phyloP scores from a whole-genome alignment of 2,329 filamentous ascomycete genomes.

The Colletotrichum tabaci region DNA sequence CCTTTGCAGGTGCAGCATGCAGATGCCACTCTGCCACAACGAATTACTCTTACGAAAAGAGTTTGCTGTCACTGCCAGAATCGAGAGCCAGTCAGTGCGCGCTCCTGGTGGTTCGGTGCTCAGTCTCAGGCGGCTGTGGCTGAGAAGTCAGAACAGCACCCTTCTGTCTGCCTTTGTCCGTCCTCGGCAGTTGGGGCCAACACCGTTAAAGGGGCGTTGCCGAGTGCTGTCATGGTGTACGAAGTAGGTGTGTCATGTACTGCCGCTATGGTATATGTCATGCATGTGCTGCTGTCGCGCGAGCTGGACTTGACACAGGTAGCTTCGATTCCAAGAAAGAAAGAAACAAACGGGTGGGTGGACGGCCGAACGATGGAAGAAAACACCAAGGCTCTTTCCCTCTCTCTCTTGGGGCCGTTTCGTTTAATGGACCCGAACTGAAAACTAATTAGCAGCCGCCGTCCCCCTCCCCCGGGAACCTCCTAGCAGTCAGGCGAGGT shows the following conservation, averaged over 20 bases:
- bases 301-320: conserved; percentile 14
- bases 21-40: background rate
- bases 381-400: background rate
- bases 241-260: too few relatives aligned
- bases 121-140: background rate
- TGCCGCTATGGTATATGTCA: too few relatives aligned
- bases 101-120: conserved; percentile 16
- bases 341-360: background rate
- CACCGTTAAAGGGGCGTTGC: conserved; percentile 6
- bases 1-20: background rate
- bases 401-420: conserved; percentile 12
- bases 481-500: conserved; percentile 13
- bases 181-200: conserved; percentile 9
- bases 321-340: background rate
- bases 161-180: conserved; percentile 27
- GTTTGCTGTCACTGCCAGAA: conserved; percentile 1
- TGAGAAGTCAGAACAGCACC: conserved; percentile 3
- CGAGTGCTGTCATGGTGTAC: too few relatives aligned
- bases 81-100: background rate
- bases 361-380: background rate
- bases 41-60: conserved; percentile 22
- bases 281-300: background rate
- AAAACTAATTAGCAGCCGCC: background rate
- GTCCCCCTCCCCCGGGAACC: conserved; percentile 12
- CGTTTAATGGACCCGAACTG: conserved; percentile 13